Percentiles rank a stretch among this genome's conserved stretches.
These are phyloP conservation scores for Staphylotrichum tortipilum DNA, from an alignment of 495 filamentous ascomycete species.

Conservation along the genomic window DNA sequence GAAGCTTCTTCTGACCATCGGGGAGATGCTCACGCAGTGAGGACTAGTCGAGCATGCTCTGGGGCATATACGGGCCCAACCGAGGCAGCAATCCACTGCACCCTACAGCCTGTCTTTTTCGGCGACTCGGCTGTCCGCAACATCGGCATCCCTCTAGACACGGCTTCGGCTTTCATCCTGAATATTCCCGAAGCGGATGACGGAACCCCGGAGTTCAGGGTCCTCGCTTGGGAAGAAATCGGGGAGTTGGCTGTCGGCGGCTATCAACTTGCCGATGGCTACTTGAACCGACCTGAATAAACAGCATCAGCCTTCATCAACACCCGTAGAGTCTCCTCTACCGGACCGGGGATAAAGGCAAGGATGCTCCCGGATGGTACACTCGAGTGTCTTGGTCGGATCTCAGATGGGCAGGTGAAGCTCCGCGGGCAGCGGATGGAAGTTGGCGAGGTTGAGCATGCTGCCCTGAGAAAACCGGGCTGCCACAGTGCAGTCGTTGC, in stretches of 20 bases:
- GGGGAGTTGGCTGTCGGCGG: slow-evolving; percentile 84
- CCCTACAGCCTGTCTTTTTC: slow-evolving; percentile 30
- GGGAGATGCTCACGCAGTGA: slow-evolving; percentile 69
- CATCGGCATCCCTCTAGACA: slow-evolving; percentile 65
- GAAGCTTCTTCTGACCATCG: slow-evolving; percentile 65
- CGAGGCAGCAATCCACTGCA: slow-evolving; percentile 69
- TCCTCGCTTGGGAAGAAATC: slow-evolving; percentile 55
- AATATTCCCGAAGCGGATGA: slow-evolving; percentile 22
- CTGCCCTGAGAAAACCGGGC: slow-evolving; percentile 45
- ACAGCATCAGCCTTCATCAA: slow-evolving; percentile 59
- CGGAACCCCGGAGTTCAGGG: slow-evolving; percentile 24
- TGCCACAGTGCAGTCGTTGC: slow-evolving; percentile 49
- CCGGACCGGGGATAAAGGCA: slow-evolving; percentile 78
- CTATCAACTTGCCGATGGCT: slow-evolving; percentile 66
- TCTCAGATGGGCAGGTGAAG: slow-evolving; percentile 72
- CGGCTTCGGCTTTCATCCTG: slow-evolving; percentile 67
- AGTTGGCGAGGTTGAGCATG: slow-evolving; percentile 73
- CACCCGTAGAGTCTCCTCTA: slow-evolving; percentile 56
- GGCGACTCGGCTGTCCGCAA: slow-evolving; percentile 45
- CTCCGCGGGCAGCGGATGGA: slow-evolving; percentile 74
- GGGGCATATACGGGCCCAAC: slow-evolving; percentile 87
- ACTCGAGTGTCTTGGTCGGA: slow-evolving; percentile 75
- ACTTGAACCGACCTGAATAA: slow-evolving; percentile 74
- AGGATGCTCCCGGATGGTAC: slow-evolving; percentile 56
- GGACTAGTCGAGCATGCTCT: slow-evolving; percentile 45